Base-by-base conservation (phyloP, 345 rosid genomes). In the Brassica nigra region DNA sequence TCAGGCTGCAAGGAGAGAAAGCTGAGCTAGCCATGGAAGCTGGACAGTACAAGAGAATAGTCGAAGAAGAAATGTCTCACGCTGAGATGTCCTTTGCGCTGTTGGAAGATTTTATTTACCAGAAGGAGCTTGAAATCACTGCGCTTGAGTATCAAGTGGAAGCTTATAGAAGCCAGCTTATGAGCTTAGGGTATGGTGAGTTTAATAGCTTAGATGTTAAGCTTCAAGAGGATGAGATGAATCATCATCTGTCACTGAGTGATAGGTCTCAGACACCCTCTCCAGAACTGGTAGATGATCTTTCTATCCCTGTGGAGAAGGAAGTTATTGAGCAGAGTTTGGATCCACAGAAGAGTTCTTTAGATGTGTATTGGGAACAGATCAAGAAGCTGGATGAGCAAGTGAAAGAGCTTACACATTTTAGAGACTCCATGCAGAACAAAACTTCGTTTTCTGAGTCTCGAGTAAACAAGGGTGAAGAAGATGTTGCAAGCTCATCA, bases 1-100 rank as follows among this genome's bases (percentile, higher is more conserved):
- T 92, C 72, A 88, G 93, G n/a, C 77, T 95, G 73, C 99, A 95
- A 82, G 90, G 86, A 15, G 98, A 95, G 76, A 93, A 90, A 86
- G 92, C 96, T 6, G 86, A 72, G 0, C 55, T 95, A 33, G 83
- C 86, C 68, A 85, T 92, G 98, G 98, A 95, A 88, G 93, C 97
- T 0, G 89, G 77, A 37, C 99, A 92, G 58, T 95, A 91, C 73
- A 90, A 90, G 85, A 89, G 99, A 80, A 78, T 90, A 87, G 88
- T 90, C 1, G 97, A 95, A 73, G 97, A 86, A 80, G 85, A 86
- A 78, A 86, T 92, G 79, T 76, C 85, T 71, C 94, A 90, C 39
- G 96, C 94, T 1, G 96, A 95, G 69, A 88, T 87, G 69, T 89
- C 91, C 3, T 80, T 95, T 6, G 90, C 89, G 0, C 63, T 85